Conservation (phyloP, 441 rosid genomes). For the Mallotus japonicus region DNA sequence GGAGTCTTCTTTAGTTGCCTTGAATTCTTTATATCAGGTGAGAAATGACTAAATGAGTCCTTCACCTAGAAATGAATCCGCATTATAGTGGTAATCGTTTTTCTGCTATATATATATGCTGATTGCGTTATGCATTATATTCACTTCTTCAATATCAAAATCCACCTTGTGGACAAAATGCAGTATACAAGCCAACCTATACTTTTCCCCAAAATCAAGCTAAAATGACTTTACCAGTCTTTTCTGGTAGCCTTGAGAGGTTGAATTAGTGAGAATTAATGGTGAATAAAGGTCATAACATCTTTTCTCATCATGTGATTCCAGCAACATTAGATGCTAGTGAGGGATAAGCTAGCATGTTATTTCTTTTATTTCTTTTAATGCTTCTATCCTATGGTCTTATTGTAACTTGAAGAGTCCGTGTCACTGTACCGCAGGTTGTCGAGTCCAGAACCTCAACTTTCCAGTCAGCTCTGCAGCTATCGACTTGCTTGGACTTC, state of each 20-base stretch:
- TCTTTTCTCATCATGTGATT: not conserved
- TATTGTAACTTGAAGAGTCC: not conserved
- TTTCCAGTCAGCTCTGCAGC: conserved; percentile 61
- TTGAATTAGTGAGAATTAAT: not conserved
- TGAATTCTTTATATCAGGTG: conserved; percentile 89
- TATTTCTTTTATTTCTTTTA: too few relatives aligned
- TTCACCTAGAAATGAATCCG: conserved; percentile 1
- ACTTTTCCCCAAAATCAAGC: not conserved
- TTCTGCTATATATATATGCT: not conserved
- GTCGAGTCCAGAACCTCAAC: conserved; percentile 75
- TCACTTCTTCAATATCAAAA: too few relatives aligned
- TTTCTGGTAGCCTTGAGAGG: not conserved
- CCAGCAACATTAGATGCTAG: not conserved
- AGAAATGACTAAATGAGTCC: conserved; percentile 13
- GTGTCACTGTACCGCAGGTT: conserved; percentile 43
- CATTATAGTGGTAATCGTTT: not conserved
- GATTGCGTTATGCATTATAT: not conserved
- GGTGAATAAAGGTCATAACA: not conserved
- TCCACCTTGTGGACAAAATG: not conserved
- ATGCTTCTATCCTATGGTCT: not conserved
- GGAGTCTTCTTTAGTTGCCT: conserved; percentile 65
- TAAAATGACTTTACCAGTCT: not conserved
- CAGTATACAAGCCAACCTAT: not conserved
- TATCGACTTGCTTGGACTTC: conserved; percentile 72
- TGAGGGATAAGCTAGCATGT: not conserved